phyloP scores from a whole-genome alignment of 73 alveolate species.

The Tetrahymena malaccensis region DNA sequence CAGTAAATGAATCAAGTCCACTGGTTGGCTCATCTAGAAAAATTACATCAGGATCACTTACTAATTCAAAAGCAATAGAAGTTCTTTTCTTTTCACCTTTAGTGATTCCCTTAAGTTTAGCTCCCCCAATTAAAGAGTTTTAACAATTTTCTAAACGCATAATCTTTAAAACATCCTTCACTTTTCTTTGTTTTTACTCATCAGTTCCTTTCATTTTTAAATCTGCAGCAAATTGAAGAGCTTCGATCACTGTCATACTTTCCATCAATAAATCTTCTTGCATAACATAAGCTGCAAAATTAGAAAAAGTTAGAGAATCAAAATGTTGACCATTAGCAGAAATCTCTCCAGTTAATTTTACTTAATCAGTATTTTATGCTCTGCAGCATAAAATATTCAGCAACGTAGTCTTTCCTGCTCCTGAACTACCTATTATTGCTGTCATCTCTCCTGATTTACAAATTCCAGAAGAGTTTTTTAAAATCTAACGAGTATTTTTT shows the following conservation, averaged over 20 bases:
- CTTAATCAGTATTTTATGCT: background rate
- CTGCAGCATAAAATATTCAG: background rate
- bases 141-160: background rate
- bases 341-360: background rate
- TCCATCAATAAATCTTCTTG: constrained; percentile 26
- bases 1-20: constrained; percentile 30
- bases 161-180: background rate
- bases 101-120: constrained; percentile 16
- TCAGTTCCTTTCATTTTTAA: background rate
- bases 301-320: background rate
- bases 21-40: constrained; percentile 30
- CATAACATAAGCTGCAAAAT: constrained; percentile 11
- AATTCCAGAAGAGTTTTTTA: background rate
- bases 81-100: constrained; percentile 30
- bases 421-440: constrained; percentile 34
- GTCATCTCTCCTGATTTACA: constrained; percentile 14
- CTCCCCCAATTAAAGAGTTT: constrained; percentile 16
- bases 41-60: background rate
- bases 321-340: constrained; percentile 3
- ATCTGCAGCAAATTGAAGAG: constrained; percentile 1
- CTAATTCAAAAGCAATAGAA: constrained; percentile 4
- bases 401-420: constrained; percentile 33
- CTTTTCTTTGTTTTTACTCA: background rate
- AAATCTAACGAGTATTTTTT: background rate
- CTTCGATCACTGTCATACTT: constrained; percentile 13